phyloP scores from a whole-genome alignment of 177 flowering plant genomes.

The Vitis hybrid region DNA sequence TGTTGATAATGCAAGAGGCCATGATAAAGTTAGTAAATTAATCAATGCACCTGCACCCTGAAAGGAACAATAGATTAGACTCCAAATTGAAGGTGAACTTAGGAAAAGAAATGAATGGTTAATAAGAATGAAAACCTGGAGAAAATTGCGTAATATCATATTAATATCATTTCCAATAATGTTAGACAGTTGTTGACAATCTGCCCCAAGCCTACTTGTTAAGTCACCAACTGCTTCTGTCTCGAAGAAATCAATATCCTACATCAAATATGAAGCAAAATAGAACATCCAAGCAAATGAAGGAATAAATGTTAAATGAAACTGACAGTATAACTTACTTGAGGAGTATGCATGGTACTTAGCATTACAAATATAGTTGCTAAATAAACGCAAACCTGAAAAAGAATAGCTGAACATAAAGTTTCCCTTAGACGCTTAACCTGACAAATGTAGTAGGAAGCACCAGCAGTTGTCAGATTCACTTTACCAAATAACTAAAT shows the following conservation, averaged over 20 bases:
- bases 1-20: conserved; percentile 33
- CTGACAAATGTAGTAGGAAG: conserved; percentile 13
- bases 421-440: conserved; percentile 29
- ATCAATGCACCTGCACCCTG: conserved; percentile 37
- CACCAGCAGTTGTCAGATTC: background rate
- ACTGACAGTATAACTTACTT: background rate
- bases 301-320: background rate
- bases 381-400: conserved; percentile 22
- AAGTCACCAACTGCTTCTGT: conserved; percentile 29
- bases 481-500: background rate
- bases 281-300: background rate
- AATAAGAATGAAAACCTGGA: conserved; percentile 27
- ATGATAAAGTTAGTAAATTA: conserved; percentile 28
- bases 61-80: background rate
- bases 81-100: background rate
- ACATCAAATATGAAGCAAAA: conserved; percentile 8
- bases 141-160: conserved; percentile 26
- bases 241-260: conserved; percentile 36
- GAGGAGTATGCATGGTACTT: background rate
- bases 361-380: background rate
- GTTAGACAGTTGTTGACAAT: conserved; percentile 30
- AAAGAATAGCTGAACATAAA: conserved; percentile 22
- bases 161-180: conserved; percentile 29
- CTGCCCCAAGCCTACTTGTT: conserved; percentile 39
- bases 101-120: background rate